Conservation (phyloP, 164 flowering plant species). For the Vitis cinerea region DNA sequence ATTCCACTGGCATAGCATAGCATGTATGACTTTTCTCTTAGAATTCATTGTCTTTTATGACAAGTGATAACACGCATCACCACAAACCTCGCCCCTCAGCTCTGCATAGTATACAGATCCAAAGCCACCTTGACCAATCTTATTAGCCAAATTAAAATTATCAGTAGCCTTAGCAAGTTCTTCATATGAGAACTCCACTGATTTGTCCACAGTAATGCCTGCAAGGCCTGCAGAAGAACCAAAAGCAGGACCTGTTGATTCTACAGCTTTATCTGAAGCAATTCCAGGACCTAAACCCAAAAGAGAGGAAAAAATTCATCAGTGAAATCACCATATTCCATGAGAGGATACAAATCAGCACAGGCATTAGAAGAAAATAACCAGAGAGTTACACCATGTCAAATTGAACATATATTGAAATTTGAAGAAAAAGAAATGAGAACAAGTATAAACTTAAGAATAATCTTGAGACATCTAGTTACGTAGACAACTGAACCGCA, state of each 20-base stretch:
- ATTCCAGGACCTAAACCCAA: slow-evolving; percentile 25
- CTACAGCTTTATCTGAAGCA: slow-evolving; percentile 25
- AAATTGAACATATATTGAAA: no score
- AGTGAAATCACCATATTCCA: neutral
- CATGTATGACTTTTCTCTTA: no score
- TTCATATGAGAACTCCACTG: slow-evolving; percentile 88
- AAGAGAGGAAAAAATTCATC: slow-evolving; percentile 3
- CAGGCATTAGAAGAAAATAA: neutral
- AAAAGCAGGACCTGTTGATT: slow-evolving; percentile 28
- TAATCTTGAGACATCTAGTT: neutral
- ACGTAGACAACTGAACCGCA: neutral
- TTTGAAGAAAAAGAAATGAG: no score
- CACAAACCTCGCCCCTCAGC: slow-evolving; percentile 85
- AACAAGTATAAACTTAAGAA: neutral
- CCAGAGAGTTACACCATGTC: no score
- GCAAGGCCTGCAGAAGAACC: slow-evolving; percentile 44
- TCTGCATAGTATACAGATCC: slow-evolving; percentile 94
- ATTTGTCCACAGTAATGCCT: slow-evolving; percentile 76
- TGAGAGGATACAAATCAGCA: neutral
- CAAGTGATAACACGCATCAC: neutral
- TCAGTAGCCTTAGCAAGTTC: slow-evolving; percentile 81
- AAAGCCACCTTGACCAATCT: slow-evolving; percentile 94
- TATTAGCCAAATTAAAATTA: slow-evolving; percentile 69
- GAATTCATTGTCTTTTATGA: no score
- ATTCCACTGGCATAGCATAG: no score